Base-by-base conservation (phyloP, 164 flowering plant species). In the Aristolochia californica region DNA sequence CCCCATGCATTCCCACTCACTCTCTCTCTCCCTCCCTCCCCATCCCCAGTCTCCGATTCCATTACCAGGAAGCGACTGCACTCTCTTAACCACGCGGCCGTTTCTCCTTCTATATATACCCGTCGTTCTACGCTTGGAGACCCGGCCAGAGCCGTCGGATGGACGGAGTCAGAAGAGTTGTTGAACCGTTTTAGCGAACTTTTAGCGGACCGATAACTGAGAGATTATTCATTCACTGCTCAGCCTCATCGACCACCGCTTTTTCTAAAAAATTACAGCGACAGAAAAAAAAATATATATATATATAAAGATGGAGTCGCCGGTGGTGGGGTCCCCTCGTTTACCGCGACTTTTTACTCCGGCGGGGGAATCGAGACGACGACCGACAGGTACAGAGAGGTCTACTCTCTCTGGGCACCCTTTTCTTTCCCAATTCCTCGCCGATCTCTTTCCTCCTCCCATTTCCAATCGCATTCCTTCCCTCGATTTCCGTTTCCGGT, bases 141-240 rank as follows among this genome's bases (percentile, higher is more conserved):
- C 2, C 1, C 50, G 15, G 22, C 22, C 50, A 2, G 50, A n/a
- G 22, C 50, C 50, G 50, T 47, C 25, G 27, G 27, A 51, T 22
- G 8, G 22, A 26, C 24, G 43, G 40, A 27, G 81, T 78, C 86
- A 81, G 85, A 73, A 73, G 83, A 74, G 81, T 78, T 53, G 83
- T 78, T 81, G 83, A 71, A 76, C 72, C 65, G 67, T 73, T 72
- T 70, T n/a, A n/a, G n/a, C n/a, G n/a, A n/a, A n/a, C n/a, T n/a
- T n/a, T n/a, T 4, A 70, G 74, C 73, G 56, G 75, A 78, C 78
- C 78, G 52, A 71, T 72, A 70, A 60, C n/a, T n/a, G n/a, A n/a
- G n/a, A n/a, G n/a, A n/a, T n/a, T n/a, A n/a, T n/a, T n/a, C n/a
- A n/a, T n/a, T n/a, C n/a, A n/a, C n/a, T n/a, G n/a, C n/a, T n/a